Conservation (phyloP, 2,329 filamentous ascomycete species). For the Hawksworthiomyces lignivorus region DNA sequence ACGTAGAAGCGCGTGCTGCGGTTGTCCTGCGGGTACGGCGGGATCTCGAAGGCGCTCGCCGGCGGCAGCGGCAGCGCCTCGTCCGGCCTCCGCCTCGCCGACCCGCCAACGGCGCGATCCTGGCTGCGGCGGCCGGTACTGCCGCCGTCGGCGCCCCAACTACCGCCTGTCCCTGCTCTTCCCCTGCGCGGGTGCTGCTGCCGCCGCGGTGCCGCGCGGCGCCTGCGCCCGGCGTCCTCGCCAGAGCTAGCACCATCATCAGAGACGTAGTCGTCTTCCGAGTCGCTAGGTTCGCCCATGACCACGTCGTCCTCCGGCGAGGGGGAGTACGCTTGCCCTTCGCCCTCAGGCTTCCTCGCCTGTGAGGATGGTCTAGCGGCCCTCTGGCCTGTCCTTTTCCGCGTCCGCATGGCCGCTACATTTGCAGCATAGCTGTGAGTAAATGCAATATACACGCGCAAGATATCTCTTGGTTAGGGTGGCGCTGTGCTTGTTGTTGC, state of each 20-base stretch:
- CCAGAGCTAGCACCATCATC: background rate
- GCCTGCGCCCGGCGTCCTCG: background rate
- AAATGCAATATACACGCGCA: too few species aligned
- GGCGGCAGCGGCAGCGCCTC: background rate
- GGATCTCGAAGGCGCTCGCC: conserved; percentile 6
- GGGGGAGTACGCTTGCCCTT: too few species aligned
- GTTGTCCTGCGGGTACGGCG: conserved; percentile 12
- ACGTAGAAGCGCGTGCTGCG: conserved; percentile 25
- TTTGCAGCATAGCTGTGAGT: too few species aligned
- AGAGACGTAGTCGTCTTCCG: background rate
- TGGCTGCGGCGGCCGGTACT: background rate
- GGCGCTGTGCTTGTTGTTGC: too few species aligned
- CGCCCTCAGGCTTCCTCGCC: too few species aligned
- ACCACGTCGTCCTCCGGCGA: background rate
- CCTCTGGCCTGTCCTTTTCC: too few species aligned
- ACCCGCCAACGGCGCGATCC: background rate
- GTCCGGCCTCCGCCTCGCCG: background rate
- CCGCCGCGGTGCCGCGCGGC: too few species aligned
- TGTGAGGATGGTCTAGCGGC: too few species aligned
- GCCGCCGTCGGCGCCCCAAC: background rate
- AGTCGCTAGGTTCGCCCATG: background rate
- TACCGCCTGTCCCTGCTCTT: background rate
- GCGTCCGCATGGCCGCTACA: too few species aligned
- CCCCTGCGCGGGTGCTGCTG: background rate
- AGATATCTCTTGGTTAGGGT: too few species aligned